phyloP scores from a whole-genome alignment of 225 moss, liverwort and hornwort species.

The Straminergon stramineum region DNA sequence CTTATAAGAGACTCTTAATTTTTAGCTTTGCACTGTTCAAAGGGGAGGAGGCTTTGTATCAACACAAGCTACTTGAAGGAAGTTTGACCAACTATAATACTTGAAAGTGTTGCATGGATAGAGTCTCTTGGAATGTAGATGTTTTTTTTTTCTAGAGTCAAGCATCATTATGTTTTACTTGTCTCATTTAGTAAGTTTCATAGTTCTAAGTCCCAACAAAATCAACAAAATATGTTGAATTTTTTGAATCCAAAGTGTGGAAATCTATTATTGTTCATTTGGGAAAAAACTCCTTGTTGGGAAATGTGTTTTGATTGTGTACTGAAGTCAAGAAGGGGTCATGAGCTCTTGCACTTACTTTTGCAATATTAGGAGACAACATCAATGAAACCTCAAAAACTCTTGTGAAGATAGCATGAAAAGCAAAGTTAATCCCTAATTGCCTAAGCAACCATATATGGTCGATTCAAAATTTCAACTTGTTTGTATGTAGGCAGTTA shows the following conservation, averaged over 20 bases:
- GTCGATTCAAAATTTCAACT: no score
- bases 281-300: neutral
- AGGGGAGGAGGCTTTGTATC: neutral
- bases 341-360: neutral
- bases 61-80: neutral
- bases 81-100: neutral
- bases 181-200: neutral
- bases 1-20: neutral
- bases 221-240: neutral
- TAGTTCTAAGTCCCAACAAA: neutral
- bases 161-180: neutral
- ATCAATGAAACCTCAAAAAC: neutral
- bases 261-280: neutral
- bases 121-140: neutral
- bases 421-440: neutral
- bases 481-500: no score
- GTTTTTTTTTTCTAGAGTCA: neutral
- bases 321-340: neutral
- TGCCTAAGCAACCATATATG: no score
- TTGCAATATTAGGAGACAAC: neutral
- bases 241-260: neutral
- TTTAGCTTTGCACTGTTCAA: rapidly evolving
- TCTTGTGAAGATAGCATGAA: neutral
- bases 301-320: neutral
- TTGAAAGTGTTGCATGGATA: rapidly evolving